These are phyloP conservation scores for Xanthoceras sorbifolium DNA, from an alignment of 345 rosid species.

Conservation along the genomic window DNA sequence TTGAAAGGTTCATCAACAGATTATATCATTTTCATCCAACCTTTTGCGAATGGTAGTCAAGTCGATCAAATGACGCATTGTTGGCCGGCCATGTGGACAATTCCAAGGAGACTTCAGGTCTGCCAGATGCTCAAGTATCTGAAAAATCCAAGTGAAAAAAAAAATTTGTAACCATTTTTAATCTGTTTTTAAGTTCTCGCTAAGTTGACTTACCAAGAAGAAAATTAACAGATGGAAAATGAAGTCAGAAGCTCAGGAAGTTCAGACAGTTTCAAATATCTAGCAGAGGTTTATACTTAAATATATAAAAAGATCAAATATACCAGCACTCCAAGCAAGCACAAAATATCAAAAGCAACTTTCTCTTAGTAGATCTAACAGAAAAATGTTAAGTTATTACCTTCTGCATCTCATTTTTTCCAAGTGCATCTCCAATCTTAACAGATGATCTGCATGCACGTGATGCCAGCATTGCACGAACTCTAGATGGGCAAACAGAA, in stretches of 20 bases:
- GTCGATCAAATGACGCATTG: slow-evolving; percentile 96
- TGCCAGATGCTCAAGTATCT: slow-evolving; percentile 84
- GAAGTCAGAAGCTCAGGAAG: background rate
- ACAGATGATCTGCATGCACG: slow-evolving; percentile 92
- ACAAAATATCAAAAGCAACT: background rate
- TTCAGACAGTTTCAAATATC: background rate
- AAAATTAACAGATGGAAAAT: background rate
- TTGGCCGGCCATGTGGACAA: slow-evolving; percentile 98
- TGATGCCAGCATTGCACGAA: slow-evolving; percentile 88
- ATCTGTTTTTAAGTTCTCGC: slow-evolving; percentile 9
- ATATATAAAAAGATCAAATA: slow-evolving; percentile 6
- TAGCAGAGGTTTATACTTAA: background rate
- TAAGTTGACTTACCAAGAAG: background rate
- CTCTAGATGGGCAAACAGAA: slow-evolving; percentile 90
- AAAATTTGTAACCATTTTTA: slow-evolving; percentile 14
- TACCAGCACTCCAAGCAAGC: background rate
- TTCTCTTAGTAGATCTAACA: background rate
- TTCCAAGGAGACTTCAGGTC: slow-evolving; percentile 96
- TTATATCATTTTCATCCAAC: slow-evolving; percentile 25
- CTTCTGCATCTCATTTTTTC: slow-evolving; percentile 87
- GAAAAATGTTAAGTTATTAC: slow-evolving; percentile 32
- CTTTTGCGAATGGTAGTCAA: slow-evolving; percentile 49
- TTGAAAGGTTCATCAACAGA: slow-evolving; percentile 24
- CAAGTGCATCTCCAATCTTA: slow-evolving; percentile 86
- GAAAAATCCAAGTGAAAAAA: slow-evolving; percentile 26